Conservation (phyloP, 345 rosid genomes). For the Rhodomyrtus tomentosa region DNA sequence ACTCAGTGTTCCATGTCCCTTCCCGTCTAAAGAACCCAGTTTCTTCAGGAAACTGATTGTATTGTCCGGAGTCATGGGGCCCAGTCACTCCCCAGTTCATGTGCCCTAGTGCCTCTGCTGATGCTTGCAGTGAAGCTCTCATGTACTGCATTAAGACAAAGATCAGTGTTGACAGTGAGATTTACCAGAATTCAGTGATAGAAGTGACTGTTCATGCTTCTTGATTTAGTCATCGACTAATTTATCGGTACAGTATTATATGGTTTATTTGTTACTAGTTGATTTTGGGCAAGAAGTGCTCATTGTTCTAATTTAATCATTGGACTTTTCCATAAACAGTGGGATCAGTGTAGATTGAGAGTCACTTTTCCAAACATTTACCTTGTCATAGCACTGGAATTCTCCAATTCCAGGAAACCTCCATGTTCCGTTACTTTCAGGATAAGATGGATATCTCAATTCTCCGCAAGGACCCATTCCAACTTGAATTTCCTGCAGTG, state of each 20-base stretch:
- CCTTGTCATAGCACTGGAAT: slow-evolving; percentile 98
- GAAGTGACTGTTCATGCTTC: not conserved
- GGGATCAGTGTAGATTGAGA: not conserved
- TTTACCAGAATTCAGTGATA: not conserved
- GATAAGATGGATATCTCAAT: slow-evolving; percentile 85
- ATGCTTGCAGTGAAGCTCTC: slow-evolving; percentile 77
- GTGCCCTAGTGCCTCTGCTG: slow-evolving; percentile 58
- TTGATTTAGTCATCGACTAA: not conserved
- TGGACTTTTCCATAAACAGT: not conserved
- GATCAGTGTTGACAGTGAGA: not conserved
- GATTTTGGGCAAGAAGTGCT: not conserved
- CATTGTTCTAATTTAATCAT: not conserved
- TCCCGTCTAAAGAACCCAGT: slow-evolving; percentile 72
- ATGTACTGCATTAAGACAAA: slow-evolving; percentile 48
- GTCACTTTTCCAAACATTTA: slow-evolving; percentile 5
- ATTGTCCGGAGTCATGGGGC: slow-evolving; percentile 85
- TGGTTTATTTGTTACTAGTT: not conserved
- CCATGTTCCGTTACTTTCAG: slow-evolving; percentile 95
- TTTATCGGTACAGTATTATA: not conserved
- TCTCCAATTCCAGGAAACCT: slow-evolving; percentile 93
- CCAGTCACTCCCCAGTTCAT: slow-evolving; percentile 71
- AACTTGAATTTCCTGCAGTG: slow-evolving; percentile 83
- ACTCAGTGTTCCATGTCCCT: slow-evolving; percentile 85
- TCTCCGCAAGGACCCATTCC: slow-evolving; percentile 99
- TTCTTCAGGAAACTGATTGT: slow-evolving; percentile 79